These are phyloP conservation scores for Hyphopichia pseudoburtonii DNA, from an alignment of 1,139 yeast genomes.

Conservation along the genomic window DNA sequence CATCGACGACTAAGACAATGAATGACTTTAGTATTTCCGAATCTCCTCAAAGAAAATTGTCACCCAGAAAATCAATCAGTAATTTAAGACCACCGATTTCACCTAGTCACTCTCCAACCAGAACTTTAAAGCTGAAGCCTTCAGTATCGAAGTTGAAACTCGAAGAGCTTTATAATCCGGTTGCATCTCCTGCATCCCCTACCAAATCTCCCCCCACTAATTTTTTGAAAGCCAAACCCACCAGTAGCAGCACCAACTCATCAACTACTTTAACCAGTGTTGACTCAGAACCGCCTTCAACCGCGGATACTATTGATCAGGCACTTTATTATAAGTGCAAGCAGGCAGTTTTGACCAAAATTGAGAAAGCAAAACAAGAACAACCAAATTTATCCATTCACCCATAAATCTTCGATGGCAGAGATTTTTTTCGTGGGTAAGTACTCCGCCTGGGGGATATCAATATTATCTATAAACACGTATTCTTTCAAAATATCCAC, in stretches of 20 bases:
- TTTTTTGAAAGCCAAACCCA: neutral
- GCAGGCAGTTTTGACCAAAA: slow-evolving; percentile 23
- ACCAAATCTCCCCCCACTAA: neutral
- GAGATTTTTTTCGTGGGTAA: neutral
- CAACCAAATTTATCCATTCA: neutral
- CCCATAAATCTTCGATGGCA: neutral
- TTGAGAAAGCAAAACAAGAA: slow-evolving; percentile 16
- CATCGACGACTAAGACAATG: neutral
- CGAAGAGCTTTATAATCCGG: slow-evolving; percentile 26
- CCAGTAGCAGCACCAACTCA: neutral
- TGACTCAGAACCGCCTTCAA: neutral
- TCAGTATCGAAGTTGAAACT: slow-evolving; percentile 23
- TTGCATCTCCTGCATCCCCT: slow-evolving; percentile 20
- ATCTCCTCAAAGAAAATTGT: slow-evolving; percentile 12
- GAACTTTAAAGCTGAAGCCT: slow-evolving; percentile 18
- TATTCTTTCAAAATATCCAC: slow-evolving; percentile 3
- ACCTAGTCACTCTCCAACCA: slow-evolving; percentile 9
- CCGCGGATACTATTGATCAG: neutral
- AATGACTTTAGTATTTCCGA: too few species aligned
- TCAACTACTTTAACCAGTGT: too few species aligned
- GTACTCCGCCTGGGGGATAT: slow-evolving; percentile 4
- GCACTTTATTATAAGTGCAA: slow-evolving; percentile 31
- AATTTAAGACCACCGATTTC: slow-evolving; percentile 11
- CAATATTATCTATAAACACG: slow-evolving; percentile 6
- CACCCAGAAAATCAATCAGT: slow-evolving; percentile 18